These are phyloP conservation scores for Eutypa lata DNA, from an alignment of 2,329 filamentous ascomycete genomes.

Conservation along the genomic window DNA sequence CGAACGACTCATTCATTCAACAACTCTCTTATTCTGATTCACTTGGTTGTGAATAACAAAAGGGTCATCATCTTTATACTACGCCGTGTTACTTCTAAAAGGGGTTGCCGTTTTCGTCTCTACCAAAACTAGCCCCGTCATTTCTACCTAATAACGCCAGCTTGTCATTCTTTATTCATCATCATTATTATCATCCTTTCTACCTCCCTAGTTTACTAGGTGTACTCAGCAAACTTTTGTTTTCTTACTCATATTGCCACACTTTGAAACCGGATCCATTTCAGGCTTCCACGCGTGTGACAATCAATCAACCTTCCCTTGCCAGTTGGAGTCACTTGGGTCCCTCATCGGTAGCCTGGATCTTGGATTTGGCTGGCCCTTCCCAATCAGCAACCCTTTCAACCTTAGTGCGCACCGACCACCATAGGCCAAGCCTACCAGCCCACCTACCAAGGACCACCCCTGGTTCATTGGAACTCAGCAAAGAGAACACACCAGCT, in stretches of 20 bases:
- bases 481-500: constrained; percentile 18
- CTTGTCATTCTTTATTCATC: constrained; percentile 13
- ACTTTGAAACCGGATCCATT: constrained; percentile 25
- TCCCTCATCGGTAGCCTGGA: constrained; percentile 5
- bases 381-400: background rate
- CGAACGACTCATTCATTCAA: background rate
- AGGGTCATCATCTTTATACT: background rate
- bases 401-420: constrained; percentile 1
- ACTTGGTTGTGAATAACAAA: background rate
- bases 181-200: background rate
- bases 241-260: constrained; percentile 25
- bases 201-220: background rate
- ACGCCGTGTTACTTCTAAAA: constrained; percentile 14
- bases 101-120: background rate
- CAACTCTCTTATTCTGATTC: background rate
- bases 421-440: constrained; percentile 19
- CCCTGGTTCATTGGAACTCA: background rate
- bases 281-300: constrained; percentile 27
- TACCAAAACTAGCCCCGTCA: background rate
- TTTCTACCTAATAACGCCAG: constrained; percentile 5
- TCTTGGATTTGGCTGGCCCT: constrained; percentile 9
- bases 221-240: constrained; percentile 3
- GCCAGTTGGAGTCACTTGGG: constrained; percentile 21
- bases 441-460: background rate
- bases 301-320: constrained; percentile 19